Evolutionary conservation across 148 eudicot genomes (phyloP), one percentile per base, ranked within the genome.

Genomic region (Hydrangea macrophylla): DNA sequence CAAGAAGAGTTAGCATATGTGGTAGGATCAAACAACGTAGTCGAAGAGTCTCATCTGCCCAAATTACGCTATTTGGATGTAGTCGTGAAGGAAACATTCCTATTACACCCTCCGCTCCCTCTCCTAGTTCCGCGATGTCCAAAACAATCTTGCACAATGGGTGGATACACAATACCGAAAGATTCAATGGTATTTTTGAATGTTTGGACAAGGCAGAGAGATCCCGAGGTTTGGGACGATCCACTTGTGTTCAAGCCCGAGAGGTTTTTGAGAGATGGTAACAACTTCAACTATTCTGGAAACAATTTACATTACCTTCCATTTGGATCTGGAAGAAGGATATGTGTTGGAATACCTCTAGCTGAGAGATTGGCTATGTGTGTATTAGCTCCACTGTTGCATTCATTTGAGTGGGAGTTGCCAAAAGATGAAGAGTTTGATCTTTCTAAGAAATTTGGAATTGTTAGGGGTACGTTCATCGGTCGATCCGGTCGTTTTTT

Each of bases 241-340:
- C 71, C 76, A 0, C 48, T 50, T 1, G 64, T 70, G 24, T 76
- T 76, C 62, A 20, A 15, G 51, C 80, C 83, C 0, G 76, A 76
- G 55, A 58, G 82, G 62, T 82, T 82, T 31, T 50, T 79, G 32
- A 55, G 55, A 10, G 55, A 50, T 12, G 13, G 27, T 24, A 11
- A 35, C 0, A 69, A 50, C 31, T 32, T 56, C 73, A 76, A 39
- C 67, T 74, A 13, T 60, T 73, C 15, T 35, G 86, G 83, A 0
- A 85, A 75, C 26, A 72, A 77, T 44, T 68, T 73, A 13, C 33
- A 72, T 48, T 80, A 58, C 15, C 55, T 86, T 27, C 86, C 88
- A 0, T 81, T 81, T 65, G 80, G 87, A 2, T 76, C 84, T 0
- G 84, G 84, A 5, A 76, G 85, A 62, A 83, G 90, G 68, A 74